Conservation (phyloP, 768 basidiomycete species). For the Atractiella rhizophila region DNA sequence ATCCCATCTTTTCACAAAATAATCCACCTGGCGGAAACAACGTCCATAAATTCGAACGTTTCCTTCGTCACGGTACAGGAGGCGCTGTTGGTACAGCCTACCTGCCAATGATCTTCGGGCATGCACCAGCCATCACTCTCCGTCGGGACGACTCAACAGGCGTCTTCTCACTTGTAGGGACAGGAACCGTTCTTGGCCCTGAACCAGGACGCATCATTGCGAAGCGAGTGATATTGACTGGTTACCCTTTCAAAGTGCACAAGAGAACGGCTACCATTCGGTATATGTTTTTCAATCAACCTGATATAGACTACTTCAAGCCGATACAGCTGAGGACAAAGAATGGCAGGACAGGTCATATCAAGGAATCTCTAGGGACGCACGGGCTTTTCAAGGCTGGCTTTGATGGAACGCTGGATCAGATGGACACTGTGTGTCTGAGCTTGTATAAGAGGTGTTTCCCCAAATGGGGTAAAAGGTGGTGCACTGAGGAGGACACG, state of each 20-base stretch:
- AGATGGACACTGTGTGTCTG: constrained; percentile 96
- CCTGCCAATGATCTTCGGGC: constrained; percentile 63
- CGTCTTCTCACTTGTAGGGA: constrained; percentile 43
- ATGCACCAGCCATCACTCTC: constrained; percentile 14
- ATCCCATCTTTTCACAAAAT: constrained; percentile 78
- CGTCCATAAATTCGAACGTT: constrained; percentile 88
- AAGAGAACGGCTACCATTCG: constrained; percentile 89
- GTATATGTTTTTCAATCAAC: constrained; percentile 93
- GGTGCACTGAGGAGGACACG: too few species aligned
- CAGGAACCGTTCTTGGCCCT: constrained; percentile 59
- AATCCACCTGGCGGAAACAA: constrained; percentile 83
- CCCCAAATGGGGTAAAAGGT: constrained; percentile 54
- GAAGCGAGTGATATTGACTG: constrained; percentile 82
- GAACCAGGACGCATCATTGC: constrained; percentile 77
- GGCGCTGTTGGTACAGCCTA: constrained; percentile 54
- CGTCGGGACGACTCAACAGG: constrained; percentile 3
- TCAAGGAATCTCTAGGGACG: constrained; percentile 72
- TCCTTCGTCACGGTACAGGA: constrained; percentile 53
- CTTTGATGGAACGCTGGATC: constrained; percentile 57
- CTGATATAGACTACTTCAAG: constrained; percentile 76
- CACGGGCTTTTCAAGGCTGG: constrained; percentile 75
- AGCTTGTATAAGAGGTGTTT: constrained; percentile 80
- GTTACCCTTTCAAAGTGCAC: constrained; percentile 90
- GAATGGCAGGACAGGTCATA: constrained; percentile 65
- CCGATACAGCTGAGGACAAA: constrained; percentile 84